These are phyloP conservation scores for Alternaria brassicae DNA, from an alignment of 2,329 filamentous ascomycete species.

Conservation along the genomic window DNA sequence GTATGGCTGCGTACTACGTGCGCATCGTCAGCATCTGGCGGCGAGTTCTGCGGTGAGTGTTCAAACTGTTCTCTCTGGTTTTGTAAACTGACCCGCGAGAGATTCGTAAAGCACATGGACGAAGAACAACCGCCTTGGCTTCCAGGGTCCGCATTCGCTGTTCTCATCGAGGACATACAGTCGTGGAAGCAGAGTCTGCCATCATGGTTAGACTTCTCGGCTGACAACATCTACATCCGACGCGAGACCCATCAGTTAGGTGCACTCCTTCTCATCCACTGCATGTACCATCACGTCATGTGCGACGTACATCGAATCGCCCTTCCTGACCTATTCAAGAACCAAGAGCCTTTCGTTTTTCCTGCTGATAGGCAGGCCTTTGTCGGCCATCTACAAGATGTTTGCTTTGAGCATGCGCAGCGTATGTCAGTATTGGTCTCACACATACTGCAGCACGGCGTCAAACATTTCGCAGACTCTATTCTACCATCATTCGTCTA, in stretches of 20 bases:
- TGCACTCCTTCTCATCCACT: slow-evolving; percentile 42
- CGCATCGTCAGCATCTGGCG: slow-evolving; percentile 45
- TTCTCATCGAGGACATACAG: slow-evolving; percentile 35
- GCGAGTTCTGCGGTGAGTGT: slow-evolving; percentile 36
- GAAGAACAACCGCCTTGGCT: slow-evolving; percentile 43
- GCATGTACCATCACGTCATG: slow-evolving; percentile 46
- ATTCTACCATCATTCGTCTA: slow-evolving; percentile 45
- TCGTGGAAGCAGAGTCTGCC: slow-evolving; percentile 40
- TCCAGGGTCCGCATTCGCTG: slow-evolving; percentile 36
- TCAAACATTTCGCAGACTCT: slow-evolving; percentile 44
- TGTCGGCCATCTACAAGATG: slow-evolving; percentile 34
- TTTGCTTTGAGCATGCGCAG: slow-evolving; percentile 44
- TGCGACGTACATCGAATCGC: slow-evolving; percentile 44
- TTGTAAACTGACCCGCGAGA: slow-evolving; percentile 5
- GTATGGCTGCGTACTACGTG: slow-evolving; percentile 44
- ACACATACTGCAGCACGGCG: slow-evolving; percentile 40
- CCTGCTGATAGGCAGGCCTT: slow-evolving; percentile 35
- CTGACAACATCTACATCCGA: slow-evolving; percentile 46
- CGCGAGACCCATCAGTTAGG: slow-evolving; percentile 44
- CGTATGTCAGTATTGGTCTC: slow-evolving; percentile 38
- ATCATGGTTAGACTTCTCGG: slow-evolving; percentile 42
- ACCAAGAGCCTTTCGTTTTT: slow-evolving; percentile 40
- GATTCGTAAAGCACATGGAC: slow-evolving; percentile 44
- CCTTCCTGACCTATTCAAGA: slow-evolving; percentile 42
- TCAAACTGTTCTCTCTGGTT: not conserved